phyloP scores from a whole-genome alignment of 2,329 filamentous ascomycete species.

The Sporothrix luriei region DNA sequence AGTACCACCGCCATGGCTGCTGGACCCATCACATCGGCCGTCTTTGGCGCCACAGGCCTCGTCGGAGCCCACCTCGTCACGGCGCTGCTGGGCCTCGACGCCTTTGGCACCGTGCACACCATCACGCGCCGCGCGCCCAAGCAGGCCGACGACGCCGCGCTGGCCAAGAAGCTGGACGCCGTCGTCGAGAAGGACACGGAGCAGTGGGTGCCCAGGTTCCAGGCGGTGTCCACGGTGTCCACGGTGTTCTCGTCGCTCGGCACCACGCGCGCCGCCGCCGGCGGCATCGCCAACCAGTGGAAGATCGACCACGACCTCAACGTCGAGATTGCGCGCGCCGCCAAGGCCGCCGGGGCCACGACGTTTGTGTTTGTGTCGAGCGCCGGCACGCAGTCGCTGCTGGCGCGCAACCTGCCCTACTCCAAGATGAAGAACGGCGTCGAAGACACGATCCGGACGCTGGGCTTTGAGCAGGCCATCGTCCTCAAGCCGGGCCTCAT shows the following conservation, averaged over 20 bases:
- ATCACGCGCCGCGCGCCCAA: conserved; percentile 68
- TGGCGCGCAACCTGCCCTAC: conserved; percentile 52
- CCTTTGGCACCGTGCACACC: conserved; percentile 60
- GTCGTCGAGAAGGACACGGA: conserved; percentile 67
- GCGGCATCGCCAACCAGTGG: conserved; percentile 76
- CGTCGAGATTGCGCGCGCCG: conserved; percentile 72
- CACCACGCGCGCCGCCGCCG: conserved; percentile 75
- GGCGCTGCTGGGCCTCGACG: conserved; percentile 58
- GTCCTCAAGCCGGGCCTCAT: conserved; percentile 76
- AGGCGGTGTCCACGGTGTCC: conserved; percentile 58
- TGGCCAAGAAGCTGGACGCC: conserved; percentile 66
- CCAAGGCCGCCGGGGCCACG: conserved; percentile 70
- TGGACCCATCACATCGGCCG: conserved; percentile 39
- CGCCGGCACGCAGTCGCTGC: conserved; percentile 50
- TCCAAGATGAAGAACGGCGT: conserved; percentile 82
- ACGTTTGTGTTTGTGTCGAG: conserved; percentile 78
- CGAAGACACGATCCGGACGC: conserved; percentile 71
- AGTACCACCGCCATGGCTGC: conserved; percentile 11
- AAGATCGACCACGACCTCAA: conserved; percentile 89
- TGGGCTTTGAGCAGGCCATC: conserved; percentile 77
- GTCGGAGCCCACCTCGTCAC: conserved; percentile 74
- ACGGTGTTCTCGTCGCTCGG: conserved; percentile 78
- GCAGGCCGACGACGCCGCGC: conserved; percentile 54
- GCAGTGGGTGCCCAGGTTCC: conserved; percentile 67
- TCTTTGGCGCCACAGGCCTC: conserved; percentile 69